Evolutionary conservation across 140 eudicot genomes (phyloP), one percentile per base, ranked within the genome.

Genomic region (Bidens hawaiensis): DNA sequence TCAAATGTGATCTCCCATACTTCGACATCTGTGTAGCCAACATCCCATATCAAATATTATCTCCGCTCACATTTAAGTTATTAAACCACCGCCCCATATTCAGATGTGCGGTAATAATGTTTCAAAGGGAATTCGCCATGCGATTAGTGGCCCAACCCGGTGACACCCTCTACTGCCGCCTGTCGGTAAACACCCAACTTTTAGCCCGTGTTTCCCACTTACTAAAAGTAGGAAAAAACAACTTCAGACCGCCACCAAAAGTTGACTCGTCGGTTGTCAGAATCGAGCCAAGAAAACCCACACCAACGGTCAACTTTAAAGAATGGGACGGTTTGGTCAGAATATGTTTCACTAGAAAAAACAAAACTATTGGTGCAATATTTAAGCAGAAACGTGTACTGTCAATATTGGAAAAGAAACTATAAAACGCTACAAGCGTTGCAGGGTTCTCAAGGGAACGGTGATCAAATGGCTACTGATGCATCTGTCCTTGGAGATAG

Each of bases 21-120:
- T 91, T 91, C 23, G 96, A 91, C 70, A 91, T 91, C 1, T 91
- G 98, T 38, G 96, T 91, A 52, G 98, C 98, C 8, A 91, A 91
- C 68, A 91, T 91, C 40, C 98, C 98, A 0, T 87, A 91, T 70
- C 96, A 91, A 60, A 91, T 91, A 21, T 91, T 96, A 8, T 88
- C 98, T 5, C 98, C 98, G 1, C 81, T 91, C 16, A 81, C 88
- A 3, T 81, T 85, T 68, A 91, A 91, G 27, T 48, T 91, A 64
- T 42, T 91, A 60, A 73, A 81, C 5, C 98, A 91, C 43, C 73
- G 82, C 10, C 95, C 94, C 16, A 27, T 79, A 31, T 91, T 91
- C 51, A 72, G 96, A 64, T 84, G 96, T 62, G 96, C 98, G 0
- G 86, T 91, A 5, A 87, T 91, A 25, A 87, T 91, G 98, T 91